These are phyloP conservation scores for Diversispora epigaea DNA, from an alignment of 192 early-diverging fungal genomes.

Conservation along the genomic window DNA sequence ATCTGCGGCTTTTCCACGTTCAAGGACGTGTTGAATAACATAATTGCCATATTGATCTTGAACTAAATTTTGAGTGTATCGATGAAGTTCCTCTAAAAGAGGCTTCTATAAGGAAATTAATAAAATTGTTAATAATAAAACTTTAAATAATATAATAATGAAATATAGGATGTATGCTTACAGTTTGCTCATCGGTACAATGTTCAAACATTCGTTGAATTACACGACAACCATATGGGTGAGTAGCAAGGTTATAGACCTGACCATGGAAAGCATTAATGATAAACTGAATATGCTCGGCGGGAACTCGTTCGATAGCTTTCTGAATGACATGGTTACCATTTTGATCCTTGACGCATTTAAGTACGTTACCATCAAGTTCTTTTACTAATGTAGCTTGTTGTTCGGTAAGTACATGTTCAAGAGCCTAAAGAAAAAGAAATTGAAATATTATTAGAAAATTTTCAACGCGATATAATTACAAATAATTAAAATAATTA, in stretches of 20 bases:
- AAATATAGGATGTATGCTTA: conserved; percentile 33
- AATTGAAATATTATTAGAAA: not conserved
- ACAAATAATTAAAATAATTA: not conserved
- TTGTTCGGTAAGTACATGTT: conserved; percentile 88
- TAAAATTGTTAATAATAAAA: too few relatives aligned
- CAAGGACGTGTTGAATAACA: conserved; percentile 98
- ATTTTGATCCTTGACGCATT: conserved; percentile 99
- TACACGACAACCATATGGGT: conserved; percentile 98
- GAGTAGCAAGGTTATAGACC: conserved; percentile 93
- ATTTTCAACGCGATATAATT: not conserved
- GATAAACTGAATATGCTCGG: conserved; percentile 93
- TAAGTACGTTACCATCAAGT: conserved; percentile 92
- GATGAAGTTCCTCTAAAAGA: conserved; percentile 92
- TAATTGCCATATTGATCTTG: conserved; percentile 99
- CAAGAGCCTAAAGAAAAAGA: conserved; percentile 61
- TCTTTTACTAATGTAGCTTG: conserved; percentile 89
- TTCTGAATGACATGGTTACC: conserved; percentile 99
- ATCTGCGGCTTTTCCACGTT: conserved; percentile 86
- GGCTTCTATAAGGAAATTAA: conserved; percentile 52
- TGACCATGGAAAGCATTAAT: conserved; percentile 97
- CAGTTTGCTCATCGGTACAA: conserved; percentile 84
- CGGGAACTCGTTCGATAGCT: conserved; percentile 94
- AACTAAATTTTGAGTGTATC: conserved; percentile 86
- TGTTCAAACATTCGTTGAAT: conserved; percentile 99
- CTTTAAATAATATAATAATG: not conserved